Evolutionary conservation across 305 asterid genomes (phyloP).

Genomic region (Solanum hybrid): DNA sequence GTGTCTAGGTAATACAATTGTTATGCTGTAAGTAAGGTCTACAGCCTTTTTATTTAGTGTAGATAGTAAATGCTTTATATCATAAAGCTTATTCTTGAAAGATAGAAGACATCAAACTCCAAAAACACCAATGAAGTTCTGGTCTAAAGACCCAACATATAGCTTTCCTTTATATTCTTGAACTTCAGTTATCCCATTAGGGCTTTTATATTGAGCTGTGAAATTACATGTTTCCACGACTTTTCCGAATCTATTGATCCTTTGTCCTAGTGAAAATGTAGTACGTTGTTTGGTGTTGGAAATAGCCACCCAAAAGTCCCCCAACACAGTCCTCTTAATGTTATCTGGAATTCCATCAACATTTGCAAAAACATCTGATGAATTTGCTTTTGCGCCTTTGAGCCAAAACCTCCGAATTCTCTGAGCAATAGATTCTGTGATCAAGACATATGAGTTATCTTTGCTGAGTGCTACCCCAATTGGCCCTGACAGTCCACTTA

Average conservation of each 20-base stretch:
- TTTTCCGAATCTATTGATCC: neutral
- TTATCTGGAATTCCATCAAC: conserved; percentile 9
- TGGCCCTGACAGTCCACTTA: conserved; percentile 5
- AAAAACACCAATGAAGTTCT: neutral
- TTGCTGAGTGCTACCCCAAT: conserved; percentile 4
- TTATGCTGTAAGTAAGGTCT: neutral
- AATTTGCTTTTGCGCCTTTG: conserved; percentile 4
- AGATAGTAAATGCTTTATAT: neutral
- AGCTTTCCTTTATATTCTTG: neutral
- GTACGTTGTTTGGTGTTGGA: neutral
- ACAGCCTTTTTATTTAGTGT: neutral
- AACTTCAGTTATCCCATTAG: neutral
- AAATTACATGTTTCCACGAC: neutral
- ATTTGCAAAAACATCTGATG: neutral
- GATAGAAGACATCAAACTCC: neutral
- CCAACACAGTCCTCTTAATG: neutral
- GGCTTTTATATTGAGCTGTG: neutral
- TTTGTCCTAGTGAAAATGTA: neutral
- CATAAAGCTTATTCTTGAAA: neutral
- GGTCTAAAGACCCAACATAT: neutral
- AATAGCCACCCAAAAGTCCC: conserved; percentile 9
- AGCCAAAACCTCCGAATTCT: conserved; percentile 11
- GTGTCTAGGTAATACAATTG: neutral
- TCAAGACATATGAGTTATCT: neutral
- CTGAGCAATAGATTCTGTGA: neutral